Base-by-base conservation (phyloP, 768 basidiomycete species). In the Hypholoma fasciculare region DNA sequence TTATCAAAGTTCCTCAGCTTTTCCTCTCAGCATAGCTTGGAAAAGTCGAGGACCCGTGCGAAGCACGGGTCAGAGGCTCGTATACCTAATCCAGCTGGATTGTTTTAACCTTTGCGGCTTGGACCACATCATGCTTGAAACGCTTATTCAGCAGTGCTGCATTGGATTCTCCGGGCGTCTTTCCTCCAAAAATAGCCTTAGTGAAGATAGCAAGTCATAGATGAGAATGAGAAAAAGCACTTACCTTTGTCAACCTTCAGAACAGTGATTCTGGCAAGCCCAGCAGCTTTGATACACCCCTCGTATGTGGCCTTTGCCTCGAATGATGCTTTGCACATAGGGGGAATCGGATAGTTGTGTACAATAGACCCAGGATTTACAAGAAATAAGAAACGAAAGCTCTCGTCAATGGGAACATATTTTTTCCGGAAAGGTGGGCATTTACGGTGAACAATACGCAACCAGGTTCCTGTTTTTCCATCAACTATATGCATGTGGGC, bases 331-430 rank as follows among this genome's bases (percentile, higher is more conserved):
- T 69, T 69, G 12, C 42, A 39, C 1, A 52, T 38, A 1, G 62
- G 59, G 7, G 56, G 61, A 2, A 67, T 61, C 0, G 65, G 66
- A 40, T 69, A 66, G 20, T 54, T 65, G 37, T 69, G 68, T 4
- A 62, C 52, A 7, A 27, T 13, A 7, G 27, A 6, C 9, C 55
- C 7, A 14, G 47, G 23, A 16, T 23, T 43, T 5, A 56, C 49
- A 48, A 64, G 49, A 43, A 40, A 20, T 30, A 58, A 60, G 36
- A 60, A 61, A 17, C 48, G 46, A 20, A 61, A 51, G 12, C 20
- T 20, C 17, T 38, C 16, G 34, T 65, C 55, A 9, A 37, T 8
- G 11, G 61, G 59, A 14, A 60, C 39, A 34, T 54, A 66, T 17
- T 60, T 57, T 26, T 56, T 44, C 55, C 48, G 49, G 17, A 39